Percentiles rank a stretch among this genome's conserved stretches.
Evolutionary conservation across 2,329 filamentous ascomycete species (phyloP).

Genomic region (Cercospora sp.): DNA sequence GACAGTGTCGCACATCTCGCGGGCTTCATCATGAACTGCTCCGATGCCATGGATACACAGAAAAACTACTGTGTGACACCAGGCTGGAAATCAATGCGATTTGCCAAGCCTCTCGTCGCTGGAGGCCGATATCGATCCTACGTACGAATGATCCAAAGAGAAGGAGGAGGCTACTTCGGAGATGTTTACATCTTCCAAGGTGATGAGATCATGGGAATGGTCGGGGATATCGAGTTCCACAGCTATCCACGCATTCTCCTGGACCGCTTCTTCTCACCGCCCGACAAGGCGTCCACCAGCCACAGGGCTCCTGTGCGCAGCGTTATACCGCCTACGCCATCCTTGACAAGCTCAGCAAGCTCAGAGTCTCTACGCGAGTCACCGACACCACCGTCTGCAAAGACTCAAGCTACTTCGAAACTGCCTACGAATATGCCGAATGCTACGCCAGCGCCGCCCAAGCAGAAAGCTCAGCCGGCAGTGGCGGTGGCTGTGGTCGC

Average conservation of each 20-base stretch:
- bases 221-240: slow-evolving; percentile 55
- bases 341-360: not conserved
- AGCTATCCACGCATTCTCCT: slow-evolving; percentile 64
- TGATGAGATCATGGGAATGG: slow-evolving; percentile 24
- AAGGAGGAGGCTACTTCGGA: slow-evolving; percentile 33
- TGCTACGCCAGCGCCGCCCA: not conserved
- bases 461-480: slow-evolving; percentile 21
- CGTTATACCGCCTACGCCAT: not conserved
- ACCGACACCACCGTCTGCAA: not conserved
- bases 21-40: not conserved
- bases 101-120: slow-evolving; percentile 34
- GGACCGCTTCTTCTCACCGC: slow-evolving; percentile 66
- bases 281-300: slow-evolving; percentile 46
- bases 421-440: not conserved
- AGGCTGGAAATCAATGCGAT: slow-evolving; percentile 35
- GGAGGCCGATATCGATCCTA: slow-evolving; percentile 39
- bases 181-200: slow-evolving; percentile 31
- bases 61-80: slow-evolving; percentile 41
- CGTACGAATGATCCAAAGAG: slow-evolving; percentile 28
- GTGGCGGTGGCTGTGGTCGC: not conserved
- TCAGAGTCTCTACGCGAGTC: not conserved
- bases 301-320: not conserved
- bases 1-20: slow-evolving; percentile 31
- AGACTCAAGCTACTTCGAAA: not conserved
- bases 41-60: slow-evolving; percentile 27